Evolutionary conservation across 2,329 filamentous ascomycete genomes (phyloP), one percentile per base, ranked within the genome.

Genomic region (Apiospora kogelbergensis): DNA sequence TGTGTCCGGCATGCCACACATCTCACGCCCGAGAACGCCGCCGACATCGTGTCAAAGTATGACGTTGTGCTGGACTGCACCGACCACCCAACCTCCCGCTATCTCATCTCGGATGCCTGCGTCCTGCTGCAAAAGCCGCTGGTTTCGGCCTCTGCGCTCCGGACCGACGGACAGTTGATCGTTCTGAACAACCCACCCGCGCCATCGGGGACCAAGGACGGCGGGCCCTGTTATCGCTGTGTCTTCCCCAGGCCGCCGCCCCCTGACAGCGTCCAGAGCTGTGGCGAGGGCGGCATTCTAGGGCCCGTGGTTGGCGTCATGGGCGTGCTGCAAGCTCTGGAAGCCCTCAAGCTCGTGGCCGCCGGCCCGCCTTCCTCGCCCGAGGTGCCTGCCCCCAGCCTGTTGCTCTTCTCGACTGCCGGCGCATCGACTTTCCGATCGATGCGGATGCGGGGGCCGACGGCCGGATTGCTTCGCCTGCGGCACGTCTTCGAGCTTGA

Each of bases 31-130:
- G 81, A 88, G 69, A 93, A 91, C 67, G 92, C 94, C 0, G 81
- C 89, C 7, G 79, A 84, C 0, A 89, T 94, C 48, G 88, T 97
- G 68, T 81, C 84, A 0, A 74, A 83, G 4, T 98, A 97, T 77
- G 93, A 97, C 74, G 74, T 98, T 0, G 89, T 98, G 1, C 89
- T 99, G 15, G 96, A 99, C 80, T 99, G 96, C 79, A 98, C 95
- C 11, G 96, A 99, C 80, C 94, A 95, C 72, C 95, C 96, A 0
- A 91, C 93, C 1, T 93, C 94, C 0, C 92, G 96, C 57, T 98
- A 99, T 78, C 87, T 98, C 63, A 93, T 98, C 72, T 97, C 94
- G 0, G 96, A 99, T 77, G 88, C 92, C 20, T 97, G 94, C 74
- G 92, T 98, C 11, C 84, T 97, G 4, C 84, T 95, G 0, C 82